phyloP scores from a whole-genome alignment of 345 rosid genomes.

The Sonneratia alba region DNA sequence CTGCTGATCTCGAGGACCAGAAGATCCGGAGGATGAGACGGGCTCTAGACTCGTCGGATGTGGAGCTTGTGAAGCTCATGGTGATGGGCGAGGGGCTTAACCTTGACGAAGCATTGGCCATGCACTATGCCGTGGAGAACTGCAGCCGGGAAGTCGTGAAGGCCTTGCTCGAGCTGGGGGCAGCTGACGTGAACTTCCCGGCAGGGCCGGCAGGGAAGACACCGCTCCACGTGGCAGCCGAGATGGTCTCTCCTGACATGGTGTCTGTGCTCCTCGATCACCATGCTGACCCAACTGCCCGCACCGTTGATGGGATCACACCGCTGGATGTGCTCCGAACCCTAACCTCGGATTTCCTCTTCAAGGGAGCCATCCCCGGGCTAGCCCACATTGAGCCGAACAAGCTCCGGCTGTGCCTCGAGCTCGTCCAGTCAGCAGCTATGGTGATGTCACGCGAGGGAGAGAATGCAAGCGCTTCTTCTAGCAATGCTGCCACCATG shows the following conservation, averaged over 20 bases:
- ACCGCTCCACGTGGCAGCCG: slow-evolving; percentile 40
- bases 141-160: slow-evolving; percentile 47
- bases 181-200: slow-evolving; percentile 37
- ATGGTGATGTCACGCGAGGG: slow-evolving; percentile 92
- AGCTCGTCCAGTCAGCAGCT: slow-evolving; percentile 96
- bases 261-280: slow-evolving; percentile 85
- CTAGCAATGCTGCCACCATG: slow-evolving; percentile 24
- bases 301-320: slow-evolving; percentile 78
- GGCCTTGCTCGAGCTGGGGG: slow-evolving; percentile 48
- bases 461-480: slow-evolving; percentile 46
- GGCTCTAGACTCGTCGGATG: slow-evolving; percentile 92
- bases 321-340: slow-evolving; percentile 91
- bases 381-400: slow-evolving; percentile 86
- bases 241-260: slow-evolving; percentile 52
- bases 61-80: slow-evolving; percentile 57
- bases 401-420: slow-evolving; percentile 87
- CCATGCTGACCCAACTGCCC: slow-evolving; percentile 87
- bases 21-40: slow-evolving; percentile 87
- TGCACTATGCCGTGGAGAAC: slow-evolving; percentile 43
- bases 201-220: slow-evolving; percentile 43
- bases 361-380: slow-evolving; percentile 98
- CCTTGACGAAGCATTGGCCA: slow-evolving; percentile 37
- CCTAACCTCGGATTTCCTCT: slow-evolving; percentile 95
- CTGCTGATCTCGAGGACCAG: slow-evolving; percentile 84
- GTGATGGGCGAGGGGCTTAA: slow-evolving; percentile 54